phyloP scores from a whole-genome alignment of 2,329 filamentous ascomycete species.

The Alternaria panax region DNA sequence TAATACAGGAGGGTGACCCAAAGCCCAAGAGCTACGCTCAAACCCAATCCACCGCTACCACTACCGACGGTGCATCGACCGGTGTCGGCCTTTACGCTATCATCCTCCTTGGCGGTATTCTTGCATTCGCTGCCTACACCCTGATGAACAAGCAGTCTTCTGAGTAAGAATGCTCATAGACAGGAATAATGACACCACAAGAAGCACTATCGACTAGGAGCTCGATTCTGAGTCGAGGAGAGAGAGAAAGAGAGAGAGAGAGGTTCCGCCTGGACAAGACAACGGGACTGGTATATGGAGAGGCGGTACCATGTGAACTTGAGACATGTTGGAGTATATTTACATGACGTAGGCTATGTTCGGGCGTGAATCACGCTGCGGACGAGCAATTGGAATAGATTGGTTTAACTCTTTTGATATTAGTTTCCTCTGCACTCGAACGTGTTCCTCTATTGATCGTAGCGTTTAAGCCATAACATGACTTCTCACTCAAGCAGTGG shows the following conservation, averaged over 20 bases:
- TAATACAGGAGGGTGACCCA: constrained; percentile 73
- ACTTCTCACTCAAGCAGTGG: too few species aligned
- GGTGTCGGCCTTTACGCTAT: constrained; percentile 84
- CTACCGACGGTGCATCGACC: constrained; percentile 62
- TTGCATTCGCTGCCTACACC: constrained; percentile 84
- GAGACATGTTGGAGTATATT: neutral
- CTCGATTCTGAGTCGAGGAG: neutral
- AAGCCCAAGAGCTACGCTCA: constrained; percentile 67
- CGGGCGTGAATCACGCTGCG: neutral
- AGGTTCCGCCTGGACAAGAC: neutral
- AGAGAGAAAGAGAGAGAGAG: neutral
- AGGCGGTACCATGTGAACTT: neutral
- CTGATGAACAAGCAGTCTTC: constrained; percentile 71
- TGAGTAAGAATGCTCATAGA: constrained; percentile 10
- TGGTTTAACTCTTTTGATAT: neutral
- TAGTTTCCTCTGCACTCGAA: neutral
- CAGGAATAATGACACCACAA: neutral
- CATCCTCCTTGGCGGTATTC: constrained; percentile 76
- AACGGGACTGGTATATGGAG: constrained; percentile 1
- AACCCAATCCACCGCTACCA: constrained; percentile 57
- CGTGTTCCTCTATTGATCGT: neutral
- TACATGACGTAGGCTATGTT: neutral
- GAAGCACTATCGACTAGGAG: neutral
- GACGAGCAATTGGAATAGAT: constrained; percentile 4
- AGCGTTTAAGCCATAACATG: too few species aligned